A percentile compares a stretch with the other conserved stretches of the same genome.
These are phyloP conservation scores for Maudiozyma saulgeensis DNA, from an alignment of 805 yeast species.

Conservation along the genomic window DNA sequence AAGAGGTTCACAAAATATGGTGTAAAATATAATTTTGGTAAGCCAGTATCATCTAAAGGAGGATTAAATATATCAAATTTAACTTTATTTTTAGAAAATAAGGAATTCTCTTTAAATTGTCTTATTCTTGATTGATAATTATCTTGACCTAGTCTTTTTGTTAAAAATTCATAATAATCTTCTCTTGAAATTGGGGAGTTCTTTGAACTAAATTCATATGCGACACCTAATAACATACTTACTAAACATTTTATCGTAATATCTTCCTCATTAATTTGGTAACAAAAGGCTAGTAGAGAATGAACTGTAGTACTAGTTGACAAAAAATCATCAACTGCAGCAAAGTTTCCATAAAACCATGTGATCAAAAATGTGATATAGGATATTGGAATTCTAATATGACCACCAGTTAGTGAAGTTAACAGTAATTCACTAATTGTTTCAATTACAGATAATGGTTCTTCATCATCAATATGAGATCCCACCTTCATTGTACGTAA, in stretches of 20 bases:
- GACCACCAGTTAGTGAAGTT: constrained; percentile 49
- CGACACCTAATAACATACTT: constrained; percentile 59
- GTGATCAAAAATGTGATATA: constrained; percentile 63
- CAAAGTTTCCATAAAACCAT: constrained; percentile 71
- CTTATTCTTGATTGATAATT: constrained; percentile 64
- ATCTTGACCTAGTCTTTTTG: constrained; percentile 69
- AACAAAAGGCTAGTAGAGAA: constrained; percentile 57
- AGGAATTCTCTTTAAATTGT: constrained; percentile 54
- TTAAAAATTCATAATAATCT: constrained; percentile 52
- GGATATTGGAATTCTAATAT: constrained; percentile 69
- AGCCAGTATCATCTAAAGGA: constrained; percentile 67
- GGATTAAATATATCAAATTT: constrained; percentile 41
- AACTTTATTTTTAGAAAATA: constrained; percentile 46
- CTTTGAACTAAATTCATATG: constrained; percentile 72
- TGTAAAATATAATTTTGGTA: constrained; percentile 75
- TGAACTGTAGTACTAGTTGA: constrained; percentile 57
- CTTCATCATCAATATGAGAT: constrained; percentile 34
- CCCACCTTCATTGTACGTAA: constrained; percentile 50
- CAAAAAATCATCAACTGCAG: constrained; percentile 67
- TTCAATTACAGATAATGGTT: constrained; percentile 58
- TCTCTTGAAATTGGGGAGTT: constrained; percentile 45
- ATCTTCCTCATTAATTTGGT: constrained; percentile 42
- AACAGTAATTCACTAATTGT: constrained; percentile 68
- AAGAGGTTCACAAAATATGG: constrained; percentile 52
- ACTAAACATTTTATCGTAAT: constrained; percentile 63